phyloP scores from a whole-genome alignment of 2,329 filamentous ascomycete species.

The Calonectria ilicicola region DNA sequence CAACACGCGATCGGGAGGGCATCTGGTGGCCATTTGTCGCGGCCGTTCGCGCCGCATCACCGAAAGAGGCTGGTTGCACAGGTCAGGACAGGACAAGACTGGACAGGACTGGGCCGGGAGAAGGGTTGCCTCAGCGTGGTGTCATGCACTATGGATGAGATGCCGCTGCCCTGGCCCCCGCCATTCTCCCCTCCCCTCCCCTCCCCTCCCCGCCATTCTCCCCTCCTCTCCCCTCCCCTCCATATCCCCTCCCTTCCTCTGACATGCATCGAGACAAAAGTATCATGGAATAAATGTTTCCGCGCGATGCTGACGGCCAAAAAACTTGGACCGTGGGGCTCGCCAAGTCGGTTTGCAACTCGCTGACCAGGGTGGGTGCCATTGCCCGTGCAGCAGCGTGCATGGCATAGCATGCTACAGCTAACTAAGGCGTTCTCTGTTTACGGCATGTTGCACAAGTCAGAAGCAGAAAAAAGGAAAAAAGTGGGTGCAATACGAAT shows the following conservation, averaged over 20 bases:
- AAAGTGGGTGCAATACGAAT: conserved; percentile 36
- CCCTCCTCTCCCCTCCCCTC: no score
- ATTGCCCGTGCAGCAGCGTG: conserved; percentile 18
- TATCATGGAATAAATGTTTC: conserved; percentile 12
- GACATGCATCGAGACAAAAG: conserved; percentile 18
- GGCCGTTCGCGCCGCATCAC: conserved; percentile 15
- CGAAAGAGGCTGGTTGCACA: conserved; percentile 22
- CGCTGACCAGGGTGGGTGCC: conserved; percentile 1
- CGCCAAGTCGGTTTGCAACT: conserved; percentile 17
- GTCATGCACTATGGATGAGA: conserved; percentile 12
- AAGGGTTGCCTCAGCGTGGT: conserved; percentile 13
- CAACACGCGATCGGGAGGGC: conserved; percentile 14
- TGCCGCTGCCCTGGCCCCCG: not conserved
- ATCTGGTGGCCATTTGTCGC: not conserved
- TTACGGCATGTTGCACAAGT: conserved; percentile 21
- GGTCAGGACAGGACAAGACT: not conserved
- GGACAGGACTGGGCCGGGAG: no score
- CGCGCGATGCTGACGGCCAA: conserved; percentile 5
- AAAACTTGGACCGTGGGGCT: not conserved
- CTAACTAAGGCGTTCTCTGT: conserved; percentile 13
- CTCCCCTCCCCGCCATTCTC: not conserved
- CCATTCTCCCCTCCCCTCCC: not conserved
- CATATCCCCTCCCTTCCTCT: conserved; percentile 7
- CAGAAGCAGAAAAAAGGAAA: conserved; percentile 3
- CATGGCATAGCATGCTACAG: conserved; percentile 12